Evolutionary conservation across 805 yeast genomes (phyloP).

Genomic region (Metschnikowia orientalis): DNA sequence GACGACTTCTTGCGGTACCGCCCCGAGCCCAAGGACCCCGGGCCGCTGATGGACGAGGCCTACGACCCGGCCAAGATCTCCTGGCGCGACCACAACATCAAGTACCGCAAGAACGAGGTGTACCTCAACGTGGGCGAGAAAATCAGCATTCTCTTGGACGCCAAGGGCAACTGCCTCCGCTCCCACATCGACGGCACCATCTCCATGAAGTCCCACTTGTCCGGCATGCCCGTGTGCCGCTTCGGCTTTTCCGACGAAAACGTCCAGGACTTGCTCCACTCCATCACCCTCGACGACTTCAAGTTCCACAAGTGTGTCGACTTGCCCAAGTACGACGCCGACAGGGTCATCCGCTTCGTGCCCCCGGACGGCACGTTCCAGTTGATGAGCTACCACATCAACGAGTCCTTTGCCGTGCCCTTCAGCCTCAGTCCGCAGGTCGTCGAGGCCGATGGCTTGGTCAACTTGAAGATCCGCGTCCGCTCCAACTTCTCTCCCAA

Average conservation of each 20-base stretch:
- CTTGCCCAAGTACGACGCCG: conserved; percentile 60
- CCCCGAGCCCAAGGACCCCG: conserved; percentile 1
- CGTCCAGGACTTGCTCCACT: conserved; percentile 19
- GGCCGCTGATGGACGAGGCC: conserved; percentile 9
- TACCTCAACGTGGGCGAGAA: conserved; percentile 72
- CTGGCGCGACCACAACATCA: conserved; percentile 70
- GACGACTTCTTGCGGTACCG: conserved; percentile 3
- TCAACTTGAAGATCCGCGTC: conserved; percentile 57
- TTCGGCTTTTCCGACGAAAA: conserved; percentile 68
- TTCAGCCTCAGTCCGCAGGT: conserved; percentile 60
- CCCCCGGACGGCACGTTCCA: conserved; percentile 91
- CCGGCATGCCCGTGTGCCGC: conserved; percentile 81
- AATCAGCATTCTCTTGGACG: conserved; percentile 63
- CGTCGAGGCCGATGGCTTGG: conserved; percentile 37
- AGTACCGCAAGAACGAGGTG: conserved; percentile 78
- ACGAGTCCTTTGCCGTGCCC: conserved; percentile 59
- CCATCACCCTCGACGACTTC: conserved; percentile 64
- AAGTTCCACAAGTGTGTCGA: conserved; percentile 87
- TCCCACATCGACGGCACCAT: conserved; percentile 76
- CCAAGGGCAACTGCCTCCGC: conserved; percentile 59
- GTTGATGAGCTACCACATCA: conserved; percentile 61
- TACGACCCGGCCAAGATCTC: conserved; percentile 34
- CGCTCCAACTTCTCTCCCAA: conserved; percentile 59
- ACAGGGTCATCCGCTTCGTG: conserved; percentile 61
- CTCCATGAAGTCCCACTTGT: conserved; percentile 61